Percentiles rank a stretch among this genome's conserved stretches.
phyloP scores from a whole-genome alignment of 371 early-diverging fungal species.

The Mortierella sp. region DNA sequence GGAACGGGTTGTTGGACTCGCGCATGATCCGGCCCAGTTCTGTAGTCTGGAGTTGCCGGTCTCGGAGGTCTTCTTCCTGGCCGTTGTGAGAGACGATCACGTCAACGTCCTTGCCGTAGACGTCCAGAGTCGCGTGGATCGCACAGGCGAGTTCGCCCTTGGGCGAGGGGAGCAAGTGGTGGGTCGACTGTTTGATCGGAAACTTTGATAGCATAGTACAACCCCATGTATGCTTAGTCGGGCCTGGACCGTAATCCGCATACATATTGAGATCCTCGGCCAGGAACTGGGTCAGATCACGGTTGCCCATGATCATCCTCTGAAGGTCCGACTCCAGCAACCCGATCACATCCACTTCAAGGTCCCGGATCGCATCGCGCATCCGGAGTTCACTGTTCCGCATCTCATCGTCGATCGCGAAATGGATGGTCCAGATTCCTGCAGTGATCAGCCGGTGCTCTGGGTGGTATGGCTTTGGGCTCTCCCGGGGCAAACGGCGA shows the following conservation, averaged over 20 bases:
- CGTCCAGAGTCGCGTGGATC: conserved; percentile 88
- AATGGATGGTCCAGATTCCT: conserved; percentile 91
- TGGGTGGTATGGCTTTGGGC: conserved; percentile 73
- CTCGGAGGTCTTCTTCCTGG: conserved; percentile 84
- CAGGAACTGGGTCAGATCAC: conserved; percentile 86
- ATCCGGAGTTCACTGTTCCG: conserved; percentile 84
- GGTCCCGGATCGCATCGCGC: conserved; percentile 81
- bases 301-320: conserved; percentile 90
- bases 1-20: conserved; percentile 79
- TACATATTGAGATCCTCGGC: conserved; percentile 84
- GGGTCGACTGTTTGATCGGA: conserved; percentile 81
- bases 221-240: conserved; percentile 91
- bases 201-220: conserved; percentile 88
- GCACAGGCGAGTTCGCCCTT: conserved; percentile 89
- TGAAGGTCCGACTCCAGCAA: conserved; percentile 85
- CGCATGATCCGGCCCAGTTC: conserved; percentile 84
- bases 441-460: conserved; percentile 79
- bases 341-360: conserved; percentile 86
- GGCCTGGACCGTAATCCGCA: conserved; percentile 86
- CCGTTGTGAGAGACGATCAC: conserved; percentile 90
- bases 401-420: conserved; percentile 88
- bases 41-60: conserved; percentile 84
- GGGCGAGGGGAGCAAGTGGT: conserved; percentile 86
- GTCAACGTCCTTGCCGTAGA: conserved; percentile 83
- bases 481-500: conserved; percentile 30